Evolutionary conservation across 306 rosid species (phyloP).

Genomic region (Malus fusca): DNA sequence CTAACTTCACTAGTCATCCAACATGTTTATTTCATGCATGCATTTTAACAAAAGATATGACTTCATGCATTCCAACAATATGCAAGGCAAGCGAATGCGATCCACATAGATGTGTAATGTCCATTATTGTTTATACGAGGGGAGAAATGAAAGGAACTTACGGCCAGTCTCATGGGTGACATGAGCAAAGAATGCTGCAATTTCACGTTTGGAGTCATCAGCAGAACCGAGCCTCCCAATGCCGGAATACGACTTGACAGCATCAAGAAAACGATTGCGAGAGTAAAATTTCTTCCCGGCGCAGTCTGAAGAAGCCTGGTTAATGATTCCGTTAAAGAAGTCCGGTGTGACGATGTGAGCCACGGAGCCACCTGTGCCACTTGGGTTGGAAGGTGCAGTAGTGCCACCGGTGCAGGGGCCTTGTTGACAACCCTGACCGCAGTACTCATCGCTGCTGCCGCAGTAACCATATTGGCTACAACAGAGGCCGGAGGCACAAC

Average conservation of each 20-base stretch:
- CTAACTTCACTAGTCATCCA: too few relatives aligned
- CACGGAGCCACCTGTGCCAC: not conserved
- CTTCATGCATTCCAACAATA: too few relatives aligned
- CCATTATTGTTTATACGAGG: not conserved
- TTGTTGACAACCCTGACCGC: conserved; percentile 21
- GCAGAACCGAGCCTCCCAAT: not conserved
- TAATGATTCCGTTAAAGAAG: not conserved
- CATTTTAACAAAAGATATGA: too few relatives aligned
- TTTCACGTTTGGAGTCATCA: not conserved
- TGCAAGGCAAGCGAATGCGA: not conserved
- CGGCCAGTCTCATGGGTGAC: not conserved
- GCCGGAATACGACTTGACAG: not conserved
- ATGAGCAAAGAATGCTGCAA: not conserved
- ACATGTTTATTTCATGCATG: too few relatives aligned
- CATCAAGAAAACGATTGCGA: not conserved
- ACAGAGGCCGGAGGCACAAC: conserved; percentile 10
- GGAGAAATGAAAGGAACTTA: not conserved
- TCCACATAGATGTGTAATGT: too few relatives aligned
- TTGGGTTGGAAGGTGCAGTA: not conserved
- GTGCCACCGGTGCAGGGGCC: conserved; percentile 3
- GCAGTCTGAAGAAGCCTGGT: not conserved
- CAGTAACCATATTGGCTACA: conserved; percentile 26
- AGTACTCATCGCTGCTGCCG: not conserved
- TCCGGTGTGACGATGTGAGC: not conserved
- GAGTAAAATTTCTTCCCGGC: not conserved